Conservation (phyloP, 2,329 filamentous ascomycete genomes). For the Penicillium sp. region DNA sequence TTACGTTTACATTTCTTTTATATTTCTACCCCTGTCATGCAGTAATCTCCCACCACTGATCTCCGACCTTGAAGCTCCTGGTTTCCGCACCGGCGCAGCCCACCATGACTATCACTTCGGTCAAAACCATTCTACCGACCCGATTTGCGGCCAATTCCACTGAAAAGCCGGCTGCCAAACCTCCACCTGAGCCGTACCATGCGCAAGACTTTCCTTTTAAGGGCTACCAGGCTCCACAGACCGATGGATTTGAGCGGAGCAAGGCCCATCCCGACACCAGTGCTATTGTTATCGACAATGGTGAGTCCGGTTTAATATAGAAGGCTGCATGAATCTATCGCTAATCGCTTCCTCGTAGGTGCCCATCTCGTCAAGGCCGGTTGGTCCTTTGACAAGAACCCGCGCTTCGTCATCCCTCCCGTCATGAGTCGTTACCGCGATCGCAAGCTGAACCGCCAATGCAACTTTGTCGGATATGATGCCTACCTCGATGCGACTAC, state of each 20-base stretch:
- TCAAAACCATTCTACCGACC: slow-evolving; percentile 36
- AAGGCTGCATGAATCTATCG: not conserved
- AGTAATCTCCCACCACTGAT: slow-evolving; percentile 12
- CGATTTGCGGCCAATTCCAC: slow-evolving; percentile 43
- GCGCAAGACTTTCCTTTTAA: slow-evolving; percentile 62
- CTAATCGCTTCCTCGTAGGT: slow-evolving; percentile 54
- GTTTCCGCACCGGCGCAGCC: slow-evolving; percentile 22
- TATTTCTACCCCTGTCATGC: slow-evolving; percentile 10
- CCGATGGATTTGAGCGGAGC: slow-evolving; percentile 71
- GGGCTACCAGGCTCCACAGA: slow-evolving; percentile 57
- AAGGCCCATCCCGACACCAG: slow-evolving; percentile 59
- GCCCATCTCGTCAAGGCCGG: slow-evolving; percentile 87
- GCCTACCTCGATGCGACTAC: slow-evolving; percentile 94
- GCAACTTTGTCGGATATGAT: slow-evolving; percentile 88
- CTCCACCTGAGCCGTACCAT: slow-evolving; percentile 54
- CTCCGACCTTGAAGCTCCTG: slow-evolving; percentile 18
- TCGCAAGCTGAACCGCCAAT: slow-evolving; percentile 86
- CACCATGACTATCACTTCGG: slow-evolving; percentile 47
- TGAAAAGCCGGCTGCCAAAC: slow-evolving; percentile 53
- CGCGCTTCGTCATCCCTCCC: slow-evolving; percentile 77
- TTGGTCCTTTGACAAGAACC: slow-evolving; percentile 89
- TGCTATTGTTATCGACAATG: slow-evolving; percentile 97
- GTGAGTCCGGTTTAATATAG: slow-evolving; percentile 47
- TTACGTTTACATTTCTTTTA: not conserved
- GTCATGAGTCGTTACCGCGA: slow-evolving; percentile 95